Evolutionary conservation across 2,329 filamentous ascomycete species (phyloP).

Genomic region (Clathrospora elynae): DNA sequence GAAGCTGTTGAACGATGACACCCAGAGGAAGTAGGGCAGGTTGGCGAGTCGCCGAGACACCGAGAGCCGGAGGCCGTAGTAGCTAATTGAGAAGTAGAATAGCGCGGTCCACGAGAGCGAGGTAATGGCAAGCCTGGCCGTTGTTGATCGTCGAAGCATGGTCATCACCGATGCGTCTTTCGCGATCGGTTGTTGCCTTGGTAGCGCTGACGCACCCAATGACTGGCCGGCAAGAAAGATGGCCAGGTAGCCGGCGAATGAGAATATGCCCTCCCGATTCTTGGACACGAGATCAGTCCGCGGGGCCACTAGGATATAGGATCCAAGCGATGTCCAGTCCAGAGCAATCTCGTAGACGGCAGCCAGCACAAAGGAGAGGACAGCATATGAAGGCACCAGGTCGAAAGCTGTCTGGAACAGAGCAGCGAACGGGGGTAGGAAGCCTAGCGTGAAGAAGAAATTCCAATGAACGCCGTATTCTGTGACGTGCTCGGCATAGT

Average conservation of each 20-base stretch:
- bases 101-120: conserved; percentile 70
- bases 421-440: conserved; percentile 87
- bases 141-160: conserved; percentile 60
- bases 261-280: conserved; percentile 95
- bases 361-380: conserved; percentile 71
- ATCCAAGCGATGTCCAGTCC: conserved; percentile 74
- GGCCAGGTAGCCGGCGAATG: conserved; percentile 88
- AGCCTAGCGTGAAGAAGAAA: conserved; percentile 94
- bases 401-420: conserved; percentile 75
- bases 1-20: conserved; percentile 85
- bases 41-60: conserved; percentile 92
- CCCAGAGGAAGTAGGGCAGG: conserved; percentile 90
- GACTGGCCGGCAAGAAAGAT: conserved; percentile 93
- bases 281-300: conserved; percentile 79
- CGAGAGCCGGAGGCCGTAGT: conserved; percentile 66
- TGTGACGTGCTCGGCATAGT: conserved; percentile 95
- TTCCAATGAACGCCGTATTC: conserved; percentile 99
- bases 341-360: conserved; percentile 75
- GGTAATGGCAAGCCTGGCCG: conserved; percentile 69
- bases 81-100: conserved; percentile 71
- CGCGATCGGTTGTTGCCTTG: conserved; percentile 56
- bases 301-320: conserved; percentile 81
- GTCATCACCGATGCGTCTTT: conserved; percentile 51
- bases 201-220: conserved; percentile 78
- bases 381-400: conserved; percentile 75